Conservation (phyloP, 768 basidiomycete genomes). For the Pholiota molesta region DNA sequence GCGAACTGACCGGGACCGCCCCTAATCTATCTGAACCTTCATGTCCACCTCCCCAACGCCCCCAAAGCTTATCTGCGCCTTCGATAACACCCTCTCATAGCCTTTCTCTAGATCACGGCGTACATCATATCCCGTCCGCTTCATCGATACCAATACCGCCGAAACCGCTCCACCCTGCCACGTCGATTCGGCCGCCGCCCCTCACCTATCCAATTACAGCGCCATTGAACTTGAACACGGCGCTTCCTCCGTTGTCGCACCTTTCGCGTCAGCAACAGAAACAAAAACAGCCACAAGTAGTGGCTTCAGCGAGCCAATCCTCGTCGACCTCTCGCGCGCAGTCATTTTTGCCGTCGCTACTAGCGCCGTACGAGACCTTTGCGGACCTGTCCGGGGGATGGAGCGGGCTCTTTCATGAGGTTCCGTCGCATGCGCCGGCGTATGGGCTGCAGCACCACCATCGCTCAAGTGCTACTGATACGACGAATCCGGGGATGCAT, state of each 20-base stretch:
- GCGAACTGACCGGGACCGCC: neutral
- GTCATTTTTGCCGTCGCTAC: neutral
- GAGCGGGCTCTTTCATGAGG: conserved; percentile 41
- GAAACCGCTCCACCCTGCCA: neutral
- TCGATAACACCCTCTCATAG: neutral
- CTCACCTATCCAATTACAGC: neutral
- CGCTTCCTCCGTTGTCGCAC: neutral
- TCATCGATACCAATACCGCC: neutral
- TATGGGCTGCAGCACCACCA: neutral
- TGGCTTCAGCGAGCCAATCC: neutral
- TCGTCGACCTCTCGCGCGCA: neutral
- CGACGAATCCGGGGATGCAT: neutral
- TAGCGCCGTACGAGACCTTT: conserved; percentile 22
- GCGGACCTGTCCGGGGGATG: conserved; percentile 37
- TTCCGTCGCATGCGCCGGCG: conserved; percentile 23
- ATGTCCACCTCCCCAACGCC: neutral
- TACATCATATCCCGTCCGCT: neutral
- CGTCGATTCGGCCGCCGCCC: neutral
- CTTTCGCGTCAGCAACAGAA: neutral
- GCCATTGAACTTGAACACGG: neutral
- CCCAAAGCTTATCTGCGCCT: neutral
- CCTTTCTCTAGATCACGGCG: neutral
- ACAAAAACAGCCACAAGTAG: neutral
- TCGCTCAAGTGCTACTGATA: neutral
- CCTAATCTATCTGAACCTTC: neutral